Evolutionary conservation across 257 asterid species (phyloP).

Genomic region (Phtheirospermum japonicum): DNA sequence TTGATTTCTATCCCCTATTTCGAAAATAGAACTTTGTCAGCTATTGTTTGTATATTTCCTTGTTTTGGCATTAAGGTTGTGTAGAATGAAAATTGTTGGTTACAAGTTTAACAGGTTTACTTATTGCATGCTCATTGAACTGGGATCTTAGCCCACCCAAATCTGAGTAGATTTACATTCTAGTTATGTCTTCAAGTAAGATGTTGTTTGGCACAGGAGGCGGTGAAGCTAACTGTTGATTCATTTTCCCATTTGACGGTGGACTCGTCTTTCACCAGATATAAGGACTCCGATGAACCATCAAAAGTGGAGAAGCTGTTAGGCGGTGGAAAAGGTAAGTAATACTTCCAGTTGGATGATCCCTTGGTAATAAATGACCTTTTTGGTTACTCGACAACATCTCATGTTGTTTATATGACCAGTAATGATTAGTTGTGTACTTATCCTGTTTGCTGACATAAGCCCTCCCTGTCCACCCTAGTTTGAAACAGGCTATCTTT

Average conservation of each 20-base stretch:
- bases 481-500: conserved; percentile 11
- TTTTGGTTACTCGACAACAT: conserved; percentile 15
- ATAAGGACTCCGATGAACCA: conserved; percentile 40
- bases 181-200: conserved; percentile 27
- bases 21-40: conserved; percentile 14
- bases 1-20: not conserved
- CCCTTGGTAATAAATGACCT: conserved; percentile 16
- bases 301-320: conserved; percentile 69
- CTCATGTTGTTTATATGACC: conserved; percentile 16
- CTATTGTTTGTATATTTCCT: conserved; percentile 19
- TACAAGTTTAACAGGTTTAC: conserved; percentile 5
- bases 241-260: conserved; percentile 52
- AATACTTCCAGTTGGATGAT: conserved; percentile 8
- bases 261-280: conserved; percentile 45
- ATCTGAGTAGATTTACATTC: conserved; percentile 19
- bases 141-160: conserved; percentile 21
- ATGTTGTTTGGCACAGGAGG: conserved; percentile 60
- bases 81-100: conserved; percentile 14
- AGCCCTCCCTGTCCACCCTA: conserved; percentile 18
- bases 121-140: conserved; percentile 21
- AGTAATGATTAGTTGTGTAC: conserved; percentile 21
- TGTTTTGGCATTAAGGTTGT: conserved; percentile 17
- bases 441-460: conserved; percentile 14
- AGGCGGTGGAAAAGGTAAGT: conserved; percentile 81
- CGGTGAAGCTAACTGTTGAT: conserved; percentile 50